A percentile compares a stretch with the other conserved stretches of the same genome.
Evolutionary conservation across 164 flowering plant genomes (phyloP).

Genomic region (Chimonanthus praecox): DNA sequence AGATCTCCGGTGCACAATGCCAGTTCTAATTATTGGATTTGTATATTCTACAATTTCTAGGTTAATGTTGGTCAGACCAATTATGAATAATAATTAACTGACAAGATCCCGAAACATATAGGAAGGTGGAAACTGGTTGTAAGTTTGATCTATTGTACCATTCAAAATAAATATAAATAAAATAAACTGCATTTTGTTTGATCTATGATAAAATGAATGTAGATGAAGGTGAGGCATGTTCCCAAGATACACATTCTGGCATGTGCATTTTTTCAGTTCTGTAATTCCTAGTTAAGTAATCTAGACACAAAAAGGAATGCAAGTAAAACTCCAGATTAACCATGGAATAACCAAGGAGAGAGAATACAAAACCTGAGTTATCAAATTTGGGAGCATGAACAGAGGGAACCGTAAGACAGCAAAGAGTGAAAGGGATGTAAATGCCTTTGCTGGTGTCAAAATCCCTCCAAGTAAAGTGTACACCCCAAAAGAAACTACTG

Average conservation of each 20-base stretch:
- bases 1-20: not conserved
- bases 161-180: too few species aligned
- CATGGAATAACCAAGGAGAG: not conserved
- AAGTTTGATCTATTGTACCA: too few species aligned
- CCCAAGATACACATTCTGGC: too few species aligned
- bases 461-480: constrained; percentile 93
- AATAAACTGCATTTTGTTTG: too few species aligned
- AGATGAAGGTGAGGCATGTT: too few species aligned
- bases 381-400: constrained; percentile 92
- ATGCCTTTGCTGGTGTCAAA: constrained; percentile 96
- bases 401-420: constrained; percentile 90
- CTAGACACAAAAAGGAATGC: not conserved
- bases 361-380: constrained; percentile 68
- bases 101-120: too few species aligned
- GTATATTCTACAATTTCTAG: not conserved
- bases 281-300: too few species aligned
- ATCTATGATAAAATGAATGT: too few species aligned
- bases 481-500: constrained; percentile 93
- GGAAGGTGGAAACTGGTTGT: not conserved
- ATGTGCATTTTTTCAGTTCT: too few species aligned
- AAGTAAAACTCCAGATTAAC: not conserved
- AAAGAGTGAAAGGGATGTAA: constrained; percentile 90
- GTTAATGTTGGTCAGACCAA: too few species aligned
- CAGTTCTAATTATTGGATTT: not conserved
- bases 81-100: too few species aligned